Evolutionary conservation across 495 filamentous ascomycete genomes (phyloP), one percentile per base, ranked within the genome.

Genomic region (Penicillium daleae): DNA sequence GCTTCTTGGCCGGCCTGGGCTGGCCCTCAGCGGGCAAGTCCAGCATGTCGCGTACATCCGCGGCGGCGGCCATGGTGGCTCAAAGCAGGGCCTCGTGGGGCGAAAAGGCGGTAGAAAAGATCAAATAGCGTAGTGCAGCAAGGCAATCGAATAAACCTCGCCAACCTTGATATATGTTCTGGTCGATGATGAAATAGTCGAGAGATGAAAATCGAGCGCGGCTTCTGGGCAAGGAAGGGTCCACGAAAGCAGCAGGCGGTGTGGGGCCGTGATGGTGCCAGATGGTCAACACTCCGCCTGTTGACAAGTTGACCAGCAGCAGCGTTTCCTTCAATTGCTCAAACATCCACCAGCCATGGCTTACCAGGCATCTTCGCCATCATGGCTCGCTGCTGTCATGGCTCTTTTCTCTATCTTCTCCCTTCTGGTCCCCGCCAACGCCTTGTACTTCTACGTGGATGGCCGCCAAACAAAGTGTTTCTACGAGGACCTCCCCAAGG

Each of bases 401-500:
- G 66, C 76, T 31, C 39, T 80, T 1, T 74, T 77, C 48, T 72
- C 74, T 54, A 64, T 82, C 40, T 67, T 82, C 63, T 76, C 78
- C 37, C 68, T 87, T 13, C 71, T 86, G 19, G 55, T 83, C 17
- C 89, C 88, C 27, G 85, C 88, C 51, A 87, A 92, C 64, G 92
- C 92, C 40, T 86, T 99, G 59, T 93, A 97, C 86, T 97, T 99
- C 85, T 97, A 91, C 82, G 87, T 98, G 76, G 93, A 98, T 70
- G 90, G 89, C 65, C 84, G 86, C 17, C 76, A 81, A 70, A 71
- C 75, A 52, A 80, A 82, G 66, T 99, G 95, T 79, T 98, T 99
- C 87, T 97, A 90, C 79, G 95, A 99, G 82, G 96, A 98, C 77
- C 86, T 99, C 49, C 96, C 93, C 52, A 97, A 98, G 80, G 96